These are phyloP conservation scores for Iberis pinnata DNA, from an alignment of 345 rosid genomes.

Conservation along the genomic window DNA sequence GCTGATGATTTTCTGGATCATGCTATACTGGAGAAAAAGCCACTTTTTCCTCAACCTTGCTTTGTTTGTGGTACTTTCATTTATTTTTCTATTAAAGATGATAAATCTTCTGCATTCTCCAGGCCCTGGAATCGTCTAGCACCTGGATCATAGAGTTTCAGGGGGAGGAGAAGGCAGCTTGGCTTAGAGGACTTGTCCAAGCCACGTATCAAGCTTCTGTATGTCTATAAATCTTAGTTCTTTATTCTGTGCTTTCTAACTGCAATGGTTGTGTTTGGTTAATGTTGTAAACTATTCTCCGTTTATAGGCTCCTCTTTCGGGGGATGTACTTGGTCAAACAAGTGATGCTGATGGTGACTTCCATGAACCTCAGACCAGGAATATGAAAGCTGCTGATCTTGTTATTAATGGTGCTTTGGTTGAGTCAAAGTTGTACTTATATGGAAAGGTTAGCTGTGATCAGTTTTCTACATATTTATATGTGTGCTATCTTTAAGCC, in stretches of 20 bases:
- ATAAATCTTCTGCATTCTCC: conserved; percentile 24
- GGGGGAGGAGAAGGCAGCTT: conserved; percentile 62
- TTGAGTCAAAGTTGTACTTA: conserved; percentile 66
- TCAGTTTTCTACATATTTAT: conserved; percentile 20
- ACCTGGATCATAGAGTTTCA: conserved; percentile 86
- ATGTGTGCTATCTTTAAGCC: conserved; percentile 4
- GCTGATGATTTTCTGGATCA: conserved; percentile 13
- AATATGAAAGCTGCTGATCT: conserved; percentile 59
- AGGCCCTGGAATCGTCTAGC: conserved; percentile 91
- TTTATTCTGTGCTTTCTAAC: conserved; percentile 16
- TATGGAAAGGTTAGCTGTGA: conserved; percentile 65
- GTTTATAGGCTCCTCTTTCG: conserved; percentile 60
- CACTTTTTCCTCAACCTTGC: conserved; percentile 7
- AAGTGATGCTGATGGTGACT: conserved; percentile 33
- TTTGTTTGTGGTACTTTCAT: conserved; percentile 11
- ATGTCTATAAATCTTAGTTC: conserved; percentile 18
- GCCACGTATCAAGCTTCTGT: conserved; percentile 98
- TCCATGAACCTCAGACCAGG: conserved; percentile 40
- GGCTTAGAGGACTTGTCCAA: conserved; percentile 82
- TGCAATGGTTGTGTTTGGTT: conserved; percentile 14
- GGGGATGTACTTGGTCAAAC: conserved; percentile 57
- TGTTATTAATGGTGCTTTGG: conserved; percentile 68
- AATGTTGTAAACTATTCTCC: conserved; percentile 9
- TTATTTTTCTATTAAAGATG: conserved; percentile 9
- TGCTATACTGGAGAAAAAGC: conserved; percentile 13